Base-by-base conservation (phyloP, 2,329 filamentous ascomycete species). In the Biscogniauxia marginata region DNA sequence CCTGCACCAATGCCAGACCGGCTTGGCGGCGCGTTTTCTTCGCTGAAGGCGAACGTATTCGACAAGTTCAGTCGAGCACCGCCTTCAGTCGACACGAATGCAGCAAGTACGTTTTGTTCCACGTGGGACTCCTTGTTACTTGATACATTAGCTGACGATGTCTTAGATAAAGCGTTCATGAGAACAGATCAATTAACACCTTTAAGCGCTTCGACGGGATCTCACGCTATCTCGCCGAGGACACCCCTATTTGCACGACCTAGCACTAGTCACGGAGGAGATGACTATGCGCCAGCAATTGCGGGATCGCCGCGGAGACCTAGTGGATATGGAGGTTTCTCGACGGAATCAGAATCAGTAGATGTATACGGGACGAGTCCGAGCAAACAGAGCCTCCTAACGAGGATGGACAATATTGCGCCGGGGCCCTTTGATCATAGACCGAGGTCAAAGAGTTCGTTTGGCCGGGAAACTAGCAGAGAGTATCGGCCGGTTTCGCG, bases 371-470 rank as follows among this genome's bases (percentile, higher is more conserved):
- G 80, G 3, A 70, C 76, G 19, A 85, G 78, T 59, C 82, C 83
- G 49, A 74, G 72, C 60, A 76, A 73, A 58, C 68, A 71, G 5
- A 76, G 67, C 39, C 65, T 90, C 23, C 66, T 88, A 63, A 79
- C 83, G 59, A 81, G 84, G 51, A 84, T 90, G 79, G 82, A 89
- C 62, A 80, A 76, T 7, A 87, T 90, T 65, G 79, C 84, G 1
- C 84, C 87, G 1, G 87, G 85, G 0, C 87, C 87, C 0, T 89
- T 90, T 64, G 84, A 85, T 60, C 72, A 74, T 62, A 74, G 72
- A 62, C 60, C 61, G 30, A 55, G 62, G 22, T 63, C 62, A n/a
- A 65, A 68, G 13, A 75, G 75, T 45, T 67, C 71, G 1, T 73
- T 74, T 25, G 65, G 72, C 3, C 63, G 65, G n/a, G 70, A 65